These are phyloP conservation scores for Ocimum tenuiflorum DNA, from an alignment of 257 asterid species.

Conservation along the genomic window DNA sequence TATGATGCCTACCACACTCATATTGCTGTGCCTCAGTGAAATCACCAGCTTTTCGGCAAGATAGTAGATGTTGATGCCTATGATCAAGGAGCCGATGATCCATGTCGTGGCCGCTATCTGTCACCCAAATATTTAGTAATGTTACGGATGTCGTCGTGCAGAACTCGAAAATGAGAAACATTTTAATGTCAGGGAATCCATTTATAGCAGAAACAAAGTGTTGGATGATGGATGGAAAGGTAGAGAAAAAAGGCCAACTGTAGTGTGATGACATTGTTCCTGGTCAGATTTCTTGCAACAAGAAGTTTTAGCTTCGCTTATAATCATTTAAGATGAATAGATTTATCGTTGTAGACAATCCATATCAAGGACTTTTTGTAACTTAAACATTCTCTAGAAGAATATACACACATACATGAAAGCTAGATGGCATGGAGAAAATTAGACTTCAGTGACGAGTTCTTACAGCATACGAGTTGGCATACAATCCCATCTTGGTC, in stretches of 20 bases:
- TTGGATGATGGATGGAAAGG: too few species aligned
- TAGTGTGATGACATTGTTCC: too few species aligned
- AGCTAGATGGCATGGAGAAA: not conserved
- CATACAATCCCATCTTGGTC: conserved; percentile 80
- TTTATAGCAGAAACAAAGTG: too few species aligned
- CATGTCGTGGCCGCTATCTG: conserved; percentile 77
- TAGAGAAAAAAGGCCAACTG: too few species aligned
- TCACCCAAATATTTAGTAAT: not conserved
- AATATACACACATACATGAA: not conserved
- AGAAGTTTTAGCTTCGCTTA: too few species aligned
- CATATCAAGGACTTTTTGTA: not conserved
- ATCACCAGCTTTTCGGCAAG: conserved; percentile 51
- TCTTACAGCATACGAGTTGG: conserved; percentile 59
- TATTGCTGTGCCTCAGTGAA: conserved; percentile 49
- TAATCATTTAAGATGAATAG: too few species aligned
- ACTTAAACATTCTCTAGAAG: not conserved
- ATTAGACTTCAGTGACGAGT: not conserved
- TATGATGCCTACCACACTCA: conserved; percentile 30
- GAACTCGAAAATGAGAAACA: not conserved
- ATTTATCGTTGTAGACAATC: too few species aligned
- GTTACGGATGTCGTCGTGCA: not conserved
- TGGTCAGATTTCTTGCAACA: too few species aligned
- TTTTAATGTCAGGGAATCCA: not conserved
- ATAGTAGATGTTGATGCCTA: conserved; percentile 78
- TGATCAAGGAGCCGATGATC: conserved; percentile 65